These are phyloP conservation scores for Blastobotrys mokoenaii DNA, from an alignment of 805 yeast species.

Conservation along the genomic window DNA sequence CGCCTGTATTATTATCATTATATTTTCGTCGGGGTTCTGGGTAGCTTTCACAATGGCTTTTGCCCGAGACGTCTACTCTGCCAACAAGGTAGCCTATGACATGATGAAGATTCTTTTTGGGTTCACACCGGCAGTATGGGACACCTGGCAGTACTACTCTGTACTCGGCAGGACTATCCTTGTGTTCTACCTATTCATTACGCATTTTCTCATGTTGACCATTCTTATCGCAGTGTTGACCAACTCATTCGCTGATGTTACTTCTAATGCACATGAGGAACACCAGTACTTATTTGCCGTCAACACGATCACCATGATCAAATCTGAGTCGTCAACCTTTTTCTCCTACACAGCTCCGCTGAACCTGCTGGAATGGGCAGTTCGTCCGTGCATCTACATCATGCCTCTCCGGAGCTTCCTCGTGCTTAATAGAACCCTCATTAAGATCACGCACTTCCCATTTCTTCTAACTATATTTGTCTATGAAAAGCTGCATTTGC, in stretches of 20 bases:
- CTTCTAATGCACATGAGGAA: slow-evolving; percentile 31
- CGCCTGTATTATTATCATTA: slow-evolving; percentile 39
- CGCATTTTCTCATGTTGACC: slow-evolving; percentile 47
- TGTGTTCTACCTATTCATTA: slow-evolving; percentile 43
- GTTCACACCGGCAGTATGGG: slow-evolving; percentile 54
- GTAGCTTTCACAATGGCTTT: slow-evolving; percentile 43
- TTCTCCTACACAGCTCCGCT: slow-evolving; percentile 32
- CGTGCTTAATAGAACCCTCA: slow-evolving; percentile 26
- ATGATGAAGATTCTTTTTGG: slow-evolving; percentile 47
- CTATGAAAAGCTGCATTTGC: slow-evolving; percentile 24
- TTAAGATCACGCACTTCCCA: slow-evolving; percentile 32
- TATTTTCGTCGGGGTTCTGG: slow-evolving; percentile 47
- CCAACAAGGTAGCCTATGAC: slow-evolving; percentile 41
- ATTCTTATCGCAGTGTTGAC: slow-evolving; percentile 46
- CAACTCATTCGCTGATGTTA: slow-evolving; percentile 30
- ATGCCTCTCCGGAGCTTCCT: slow-evolving; percentile 27
- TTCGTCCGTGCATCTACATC: slow-evolving; percentile 26
- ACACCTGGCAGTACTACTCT: slow-evolving; percentile 43
- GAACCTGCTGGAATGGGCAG: slow-evolving; percentile 26
- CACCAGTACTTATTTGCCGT: slow-evolving; percentile 31
- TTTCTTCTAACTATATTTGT: slow-evolving; percentile 27
- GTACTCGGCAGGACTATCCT: slow-evolving; percentile 39
- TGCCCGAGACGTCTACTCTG: slow-evolving; percentile 34
- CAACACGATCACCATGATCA: slow-evolving; percentile 31
- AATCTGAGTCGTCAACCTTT: slow-evolving; percentile 28